Conservation (phyloP, 495 filamentous ascomycete genomes). For the Collariella sp. region DNA sequence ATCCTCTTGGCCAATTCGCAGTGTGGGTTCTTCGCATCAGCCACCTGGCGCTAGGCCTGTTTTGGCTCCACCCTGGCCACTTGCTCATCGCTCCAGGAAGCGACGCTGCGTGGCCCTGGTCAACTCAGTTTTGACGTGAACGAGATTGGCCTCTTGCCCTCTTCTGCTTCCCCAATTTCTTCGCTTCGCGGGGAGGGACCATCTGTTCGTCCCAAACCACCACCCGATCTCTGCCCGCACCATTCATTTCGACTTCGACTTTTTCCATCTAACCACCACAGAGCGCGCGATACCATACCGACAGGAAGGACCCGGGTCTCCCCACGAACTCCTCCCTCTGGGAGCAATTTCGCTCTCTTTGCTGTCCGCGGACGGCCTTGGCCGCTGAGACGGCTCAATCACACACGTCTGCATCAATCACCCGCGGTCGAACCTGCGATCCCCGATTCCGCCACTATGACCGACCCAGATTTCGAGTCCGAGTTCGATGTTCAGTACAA, state of each 20-base stretch:
- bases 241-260: background rate
- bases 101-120: constrained; percentile 1
- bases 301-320: too few relatives aligned
- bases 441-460: constrained; percentile 1
- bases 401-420: background rate
- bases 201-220: background rate
- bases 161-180: background rate
- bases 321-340: too few relatives aligned
- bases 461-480: constrained; percentile 27
- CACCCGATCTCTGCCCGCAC: background rate
- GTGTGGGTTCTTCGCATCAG: too few relatives aligned
- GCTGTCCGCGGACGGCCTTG: background rate
- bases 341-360: background rate
- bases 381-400: too few relatives aligned
- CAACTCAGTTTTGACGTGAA: constrained; percentile 2
- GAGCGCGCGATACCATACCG: background rate
- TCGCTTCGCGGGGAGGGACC: constrained; percentile 1
- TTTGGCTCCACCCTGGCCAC: too few relatives aligned
- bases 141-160: background rate
- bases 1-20: too few relatives aligned
- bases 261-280: background rate
- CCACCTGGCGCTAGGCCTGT: too few relatives aligned
- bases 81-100: background rate
- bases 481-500: constrained; percentile 2
- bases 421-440: background rate